Base-by-base conservation (phyloP, 495 filamentous ascomycete genomes). In the Aspergillus baeticus region DNA sequence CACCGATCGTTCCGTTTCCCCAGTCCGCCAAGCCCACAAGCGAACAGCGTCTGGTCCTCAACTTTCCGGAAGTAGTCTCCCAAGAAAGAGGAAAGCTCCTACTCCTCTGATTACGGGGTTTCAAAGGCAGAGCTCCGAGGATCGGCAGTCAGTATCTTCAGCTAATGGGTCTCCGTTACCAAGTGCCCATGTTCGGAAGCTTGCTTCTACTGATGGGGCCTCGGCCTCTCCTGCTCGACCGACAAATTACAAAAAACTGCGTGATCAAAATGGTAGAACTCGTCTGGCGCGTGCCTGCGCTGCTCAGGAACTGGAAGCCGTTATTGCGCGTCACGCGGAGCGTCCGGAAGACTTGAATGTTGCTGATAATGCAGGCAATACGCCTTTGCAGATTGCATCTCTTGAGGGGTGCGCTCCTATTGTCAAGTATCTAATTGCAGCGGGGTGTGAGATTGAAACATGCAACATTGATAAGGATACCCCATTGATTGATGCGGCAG, bases 401-500 rank as follows among this genome's bases (percentile, higher is more conserved):
- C 77, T 98, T 14, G 84, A 92, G 59, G 94, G 94, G 7, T 85
- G 85, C 64, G 83, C 81, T 6, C 84, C 91, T 35, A 89, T 97
- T 52, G 94, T 82, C 22, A 74, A 77, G 56, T 77, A 80, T 44
- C 78, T 98, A 10, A 78, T 98, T 52, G 80, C 87, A 6, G 84
- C 87, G 48, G 89, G 90, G 22, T 96, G 91, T 70, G 86, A 90
- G 51, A 82, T 91, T 13, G 87, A 96, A 59, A 84, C 80, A 10
- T 91, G 90, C 64, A 88, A 92, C 45, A 80, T 82, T 47, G 90
- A 96, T 62, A 88, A 87, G 65, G 94, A 98, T 59, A 96, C 94
- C 0, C 95, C 94, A 17, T 78, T 98, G 31, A 88, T 98, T 38
- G 94, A 98, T 76, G 94, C 94, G 0, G 89, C 96, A 23, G 93